Base-by-base conservation (phyloP, 805 yeast genomes). In the Wickerhamomyces tratensis region DNA sequence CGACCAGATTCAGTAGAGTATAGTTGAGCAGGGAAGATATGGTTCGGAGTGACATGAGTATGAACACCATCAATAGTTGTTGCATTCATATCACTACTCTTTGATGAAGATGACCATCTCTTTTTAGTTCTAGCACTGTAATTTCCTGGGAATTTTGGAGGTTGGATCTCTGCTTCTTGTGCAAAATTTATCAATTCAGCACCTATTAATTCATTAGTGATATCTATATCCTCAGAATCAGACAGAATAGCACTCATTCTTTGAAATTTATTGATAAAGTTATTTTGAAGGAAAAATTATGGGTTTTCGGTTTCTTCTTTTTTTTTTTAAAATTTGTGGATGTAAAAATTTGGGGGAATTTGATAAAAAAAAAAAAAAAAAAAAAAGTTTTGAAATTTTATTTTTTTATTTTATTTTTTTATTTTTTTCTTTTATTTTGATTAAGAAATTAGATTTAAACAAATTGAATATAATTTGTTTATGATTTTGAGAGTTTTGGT, bases 1-100 rank as follows among this genome's bases (percentile, higher is more conserved):
- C 87, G 75, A 0, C 98, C 98, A 0, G 89, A 78, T 44, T 87
- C 96, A 0, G 98, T 91, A 11, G 94, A 81, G 60, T 91, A 91
- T 38, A 89, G 67, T 63, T 91, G 98, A 0, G 95, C 97, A 1
- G 97, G 96, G 2, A 93, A 81, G 14, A 85, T 76, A 54, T 82
- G 81, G 47, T 73, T 71, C 25, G 79, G 74, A 35, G 77, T 73
- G 15, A 79, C 67, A 33, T 69, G 67, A 35, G 73, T 72, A 56
- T 87, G 96, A 33, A 86, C 86, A 39, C 81, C 86, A 54, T 79
- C 86, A 3, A 50, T 43, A 8, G 40, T 43, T 20, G 26, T 35
- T 1, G 56, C 48, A 1, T 52, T 45, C 7, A 47, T 50, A 50
- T 31, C 36, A 35, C 44, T 43, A 36, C 41, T 39, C 38, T 50